Conservation (phyloP, 768 basidiomycete genomes). For the Tulasnella calospora region DNA sequence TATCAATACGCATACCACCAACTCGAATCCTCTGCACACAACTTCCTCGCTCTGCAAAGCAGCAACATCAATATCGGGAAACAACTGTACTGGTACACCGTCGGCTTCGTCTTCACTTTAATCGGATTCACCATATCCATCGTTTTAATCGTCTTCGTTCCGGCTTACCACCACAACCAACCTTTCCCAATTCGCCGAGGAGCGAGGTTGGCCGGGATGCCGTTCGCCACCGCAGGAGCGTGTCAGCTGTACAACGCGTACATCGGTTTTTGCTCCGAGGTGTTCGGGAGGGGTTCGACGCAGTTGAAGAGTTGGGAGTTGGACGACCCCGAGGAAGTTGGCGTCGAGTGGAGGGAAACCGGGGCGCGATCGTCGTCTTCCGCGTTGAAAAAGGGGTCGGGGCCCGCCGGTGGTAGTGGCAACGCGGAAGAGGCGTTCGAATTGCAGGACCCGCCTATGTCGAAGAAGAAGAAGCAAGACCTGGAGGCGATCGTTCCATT, state of each 20-base stretch:
- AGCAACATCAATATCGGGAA: constrained; percentile 40
- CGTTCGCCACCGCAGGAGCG: constrained; percentile 35
- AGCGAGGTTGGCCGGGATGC: constrained; percentile 37
- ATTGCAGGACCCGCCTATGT: neutral
- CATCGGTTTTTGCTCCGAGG: constrained; percentile 37
- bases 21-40: constrained; percentile 35
- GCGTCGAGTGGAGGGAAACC: constrained; percentile 17
- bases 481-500: neutral
- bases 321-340: constrained; percentile 22
- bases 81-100: constrained; percentile 36
- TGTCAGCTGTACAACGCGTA: constrained; percentile 37
- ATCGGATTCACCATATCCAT: constrained; percentile 35
- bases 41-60: constrained; percentile 37
- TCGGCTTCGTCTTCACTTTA: constrained; percentile 34
- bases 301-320: constrained; percentile 44
- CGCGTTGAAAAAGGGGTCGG: constrained; percentile 30
- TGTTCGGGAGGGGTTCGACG: constrained; percentile 37
- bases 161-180: constrained; percentile 18
- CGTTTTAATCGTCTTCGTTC: constrained; percentile 34
- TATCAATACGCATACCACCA: constrained; percentile 34
- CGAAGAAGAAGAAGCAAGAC: neutral
- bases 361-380: constrained; percentile 33
- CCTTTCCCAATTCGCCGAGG: constrained; percentile 31
- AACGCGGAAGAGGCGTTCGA: neutral
- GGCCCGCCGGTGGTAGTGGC: neutral